Evolutionary conservation across 352 stramenopile species (phyloP).

Genomic region (Phytophthora fragariaefolia): DNA sequence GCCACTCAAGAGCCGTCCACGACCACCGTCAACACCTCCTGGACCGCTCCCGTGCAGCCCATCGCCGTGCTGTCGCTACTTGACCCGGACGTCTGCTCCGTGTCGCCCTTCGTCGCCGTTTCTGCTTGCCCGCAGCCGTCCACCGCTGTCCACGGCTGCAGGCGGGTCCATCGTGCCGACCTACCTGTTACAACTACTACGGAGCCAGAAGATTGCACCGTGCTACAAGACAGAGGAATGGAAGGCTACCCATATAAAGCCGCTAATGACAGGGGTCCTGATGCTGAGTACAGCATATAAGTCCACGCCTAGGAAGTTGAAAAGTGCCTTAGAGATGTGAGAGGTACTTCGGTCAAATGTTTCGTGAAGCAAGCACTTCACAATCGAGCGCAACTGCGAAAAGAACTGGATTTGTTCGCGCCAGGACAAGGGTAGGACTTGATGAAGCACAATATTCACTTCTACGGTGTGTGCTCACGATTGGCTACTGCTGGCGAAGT

Average conservation of each 20-base stretch:
- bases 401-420: not conserved
- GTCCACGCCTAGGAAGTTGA: not conserved
- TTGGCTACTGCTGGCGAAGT: slow-evolving; percentile 14
- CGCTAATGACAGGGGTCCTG: not conserved
- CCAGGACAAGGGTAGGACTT: not conserved
- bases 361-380: slow-evolving; percentile 26
- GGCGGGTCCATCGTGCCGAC: not conserved
- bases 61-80: not conserved
- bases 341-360: slow-evolving; percentile 13
- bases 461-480: slow-evolving; percentile 23
- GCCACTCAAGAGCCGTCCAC: too few relatives aligned
- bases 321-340: slow-evolving; percentile 15
- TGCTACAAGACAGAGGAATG: slow-evolving; percentile 12
- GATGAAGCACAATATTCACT: slow-evolving; percentile 16
- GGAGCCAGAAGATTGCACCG: not conserved
- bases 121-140: not conserved
- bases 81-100: not conserved
- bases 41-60: too few relatives aligned
- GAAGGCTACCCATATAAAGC: not conserved
- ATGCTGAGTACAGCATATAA: not conserved
- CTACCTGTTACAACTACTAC: not conserved
- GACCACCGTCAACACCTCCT: too few relatives aligned
- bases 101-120: not conserved
- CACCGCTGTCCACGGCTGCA: not conserved
- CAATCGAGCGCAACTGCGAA: slow-evolving; percentile 24